Base-by-base conservation (phyloP, 1,139 yeast species). In the Diutina scorzettiae region DNA sequence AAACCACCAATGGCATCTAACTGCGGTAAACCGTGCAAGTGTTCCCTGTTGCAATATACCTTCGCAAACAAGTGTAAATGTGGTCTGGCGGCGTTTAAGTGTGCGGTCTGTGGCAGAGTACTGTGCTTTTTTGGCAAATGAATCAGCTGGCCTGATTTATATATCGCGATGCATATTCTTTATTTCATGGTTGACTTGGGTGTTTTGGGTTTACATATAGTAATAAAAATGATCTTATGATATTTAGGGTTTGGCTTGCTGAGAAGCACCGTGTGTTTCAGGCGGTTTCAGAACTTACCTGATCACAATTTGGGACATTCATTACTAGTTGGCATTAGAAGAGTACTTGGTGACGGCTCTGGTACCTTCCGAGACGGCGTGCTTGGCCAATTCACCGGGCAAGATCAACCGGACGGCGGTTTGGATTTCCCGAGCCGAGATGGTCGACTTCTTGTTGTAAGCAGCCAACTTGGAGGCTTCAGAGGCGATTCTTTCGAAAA, bases 261-360 rank as follows among this genome's bases (percentile, higher is more conserved):
- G n/a, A n/a, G n/a, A n/a, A n/a, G n/a, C n/a, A n/a, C n/a, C n/a
- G n/a, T n/a, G n/a, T n/a, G 25, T 23, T 23, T 23, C 25, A 23
- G 25, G 25, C n/a, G n/a, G 25, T 6, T 23, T 23, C 25, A 23
- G 25, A 23, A n/a, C n/a, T n/a, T n/a, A n/a, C n/a, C n/a, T n/a
- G n/a, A n/a, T n/a, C n/a, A n/a, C n/a, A n/a, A n/a, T n/a, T n/a
- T n/a, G n/a, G n/a, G n/a, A n/a, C n/a, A n/a, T n/a, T n/a, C n/a
- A n/a, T n/a, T n/a, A n/a, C n/a, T 68, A 69, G 59, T 63, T 64
- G 56, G 81, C 73, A 58, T 87, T 81, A 62, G 96, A 84, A 62
- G 96, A 86, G 81, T 89, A 91, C 79, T 91, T 91, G 70, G 97
- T 89, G 60, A 91, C 97, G 69, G 98, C 96, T 82, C 96, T 87